Conservation (phyloP, 169 alveolate species). For the Ichthyophthirius multifiliis region DNA sequence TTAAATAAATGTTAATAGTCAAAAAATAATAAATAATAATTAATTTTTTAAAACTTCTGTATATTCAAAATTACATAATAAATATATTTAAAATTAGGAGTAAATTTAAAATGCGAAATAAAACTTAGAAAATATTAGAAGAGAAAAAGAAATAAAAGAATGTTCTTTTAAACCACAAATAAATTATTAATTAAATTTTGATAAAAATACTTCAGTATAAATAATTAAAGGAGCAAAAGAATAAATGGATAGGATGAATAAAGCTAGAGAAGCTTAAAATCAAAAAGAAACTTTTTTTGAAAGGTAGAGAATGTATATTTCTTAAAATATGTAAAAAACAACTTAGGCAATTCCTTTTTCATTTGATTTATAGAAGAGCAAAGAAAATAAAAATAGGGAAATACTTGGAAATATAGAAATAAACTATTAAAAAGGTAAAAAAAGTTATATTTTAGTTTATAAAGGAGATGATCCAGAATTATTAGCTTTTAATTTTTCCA, state of each 20-base stretch:
- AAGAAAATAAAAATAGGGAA: not conserved
- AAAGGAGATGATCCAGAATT: slow-evolving; percentile 1
- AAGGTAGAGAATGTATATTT: not conserved
- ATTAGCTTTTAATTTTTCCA: not conserved
- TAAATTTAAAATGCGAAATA: not conserved
- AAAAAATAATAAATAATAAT: no score
- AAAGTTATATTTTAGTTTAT: not conserved
- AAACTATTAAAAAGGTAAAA: not conserved
- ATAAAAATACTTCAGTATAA: not conserved
- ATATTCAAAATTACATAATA: not conserved
- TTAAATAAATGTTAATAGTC: not conserved
- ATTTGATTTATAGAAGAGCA: not conserved
- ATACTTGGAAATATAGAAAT: not conserved
- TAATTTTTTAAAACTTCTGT: not conserved
- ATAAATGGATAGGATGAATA: not conserved
- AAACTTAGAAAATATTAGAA: not conserved
- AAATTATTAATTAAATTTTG: not conserved
- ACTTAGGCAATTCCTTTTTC: not conserved
- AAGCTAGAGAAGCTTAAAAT: not conserved
- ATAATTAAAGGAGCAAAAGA: not conserved
- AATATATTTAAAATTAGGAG: not conserved
- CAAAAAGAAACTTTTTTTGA: slow-evolving; percentile 1
- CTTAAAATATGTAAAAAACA: not conserved
- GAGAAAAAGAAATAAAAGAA: not conserved
- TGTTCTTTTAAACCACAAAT: not conserved